Percentiles rank a stretch among this genome's conserved stretches.
phyloP scores from a whole-genome alignment of 2,329 filamentous ascomycete genomes.

The Cladophialophora yegresii region DNA sequence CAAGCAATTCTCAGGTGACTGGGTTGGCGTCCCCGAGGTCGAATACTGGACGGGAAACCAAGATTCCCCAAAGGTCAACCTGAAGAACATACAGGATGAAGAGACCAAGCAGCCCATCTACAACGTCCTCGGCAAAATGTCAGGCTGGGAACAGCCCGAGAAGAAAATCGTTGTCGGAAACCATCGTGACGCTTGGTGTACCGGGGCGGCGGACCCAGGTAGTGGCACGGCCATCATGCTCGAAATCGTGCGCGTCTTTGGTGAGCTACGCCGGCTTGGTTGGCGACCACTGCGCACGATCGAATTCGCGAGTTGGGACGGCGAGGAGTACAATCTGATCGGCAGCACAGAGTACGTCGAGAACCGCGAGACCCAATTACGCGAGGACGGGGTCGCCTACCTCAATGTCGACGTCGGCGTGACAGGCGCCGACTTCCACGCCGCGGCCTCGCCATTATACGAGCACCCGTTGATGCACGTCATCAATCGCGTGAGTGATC shows the following conservation, averaged over 20 bases:
- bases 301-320: constrained; percentile 97
- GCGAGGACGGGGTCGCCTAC: constrained; percentile 77
- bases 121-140: constrained; percentile 84
- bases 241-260: constrained; percentile 83
- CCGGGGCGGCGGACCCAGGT: constrained; percentile 82
- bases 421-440: constrained; percentile 71
- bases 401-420: constrained; percentile 88
- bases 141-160: constrained; percentile 77
- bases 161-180: constrained; percentile 90
- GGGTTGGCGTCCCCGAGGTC: constrained; percentile 75
- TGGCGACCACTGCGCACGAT: constrained; percentile 95
- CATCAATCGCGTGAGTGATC: constrained; percentile 73
- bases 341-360: constrained; percentile 96
- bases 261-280: constrained; percentile 71
- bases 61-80: constrained; percentile 72
- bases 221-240: constrained; percentile 89
- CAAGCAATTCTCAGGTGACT: constrained; percentile 65
- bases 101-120: constrained; percentile 79
- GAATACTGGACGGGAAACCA: constrained; percentile 77
- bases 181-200: constrained; percentile 89
- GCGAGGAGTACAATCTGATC: constrained; percentile 85
- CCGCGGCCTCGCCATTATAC: constrained; percentile 79
- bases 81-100: constrained; percentile 87
- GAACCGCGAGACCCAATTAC: constrained; percentile 71
- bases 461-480: constrained; percentile 70